Evolutionary conservation across 306 rosid species (phyloP), one percentile per base, ranked within the genome.

Genomic region (Begonia loranthoides): DNA sequence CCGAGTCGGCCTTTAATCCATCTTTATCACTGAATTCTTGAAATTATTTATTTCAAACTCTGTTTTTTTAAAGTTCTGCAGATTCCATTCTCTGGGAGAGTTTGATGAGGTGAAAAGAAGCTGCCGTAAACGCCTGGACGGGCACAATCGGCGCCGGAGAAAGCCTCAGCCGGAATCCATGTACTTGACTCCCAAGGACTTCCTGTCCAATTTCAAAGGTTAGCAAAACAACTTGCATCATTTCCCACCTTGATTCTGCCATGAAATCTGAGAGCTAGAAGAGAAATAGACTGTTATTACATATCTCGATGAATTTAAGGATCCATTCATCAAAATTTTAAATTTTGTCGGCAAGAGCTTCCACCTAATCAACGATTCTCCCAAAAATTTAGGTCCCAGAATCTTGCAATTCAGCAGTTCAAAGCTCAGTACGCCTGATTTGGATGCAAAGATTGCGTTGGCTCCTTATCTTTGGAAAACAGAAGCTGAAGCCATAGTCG

Each of bases 391-490:
- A 87, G 96, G 96, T 38, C 94, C 96, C 39, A 83, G 84, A 67
- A 72, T 87, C 60, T 67, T 87, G 71, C 87, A 87, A 34, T 80
- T 83, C 57, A 75, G 86, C 13, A 63, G 36, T 70, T 94, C 87
- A 39, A 79, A 72, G 60, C 22, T 76, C 19, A 73, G 67, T 65
- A 75, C 68, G 50, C 50, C 76, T 51, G 75, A 73, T 28, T 40
- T 60, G 36, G 65, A 62, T 71, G 77, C 36, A 66, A 61, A 69
- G 54, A 48, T 24, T 69, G 71, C 80, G 89, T 88, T 19, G 22
- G 22, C 22, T 19, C 76, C 89, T 59, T 51, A 62, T 33, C 52
- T 70, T 49, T 17, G 66, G 15, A 77, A 67, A 68, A 53, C 66
- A 44, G 75, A 70, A 66, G 69, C 77, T 45, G 80, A 76, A 62